These are phyloP conservation scores for Fusarium denticulatum DNA, from an alignment of 2,329 filamentous ascomycete species.

Conservation along the genomic window DNA sequence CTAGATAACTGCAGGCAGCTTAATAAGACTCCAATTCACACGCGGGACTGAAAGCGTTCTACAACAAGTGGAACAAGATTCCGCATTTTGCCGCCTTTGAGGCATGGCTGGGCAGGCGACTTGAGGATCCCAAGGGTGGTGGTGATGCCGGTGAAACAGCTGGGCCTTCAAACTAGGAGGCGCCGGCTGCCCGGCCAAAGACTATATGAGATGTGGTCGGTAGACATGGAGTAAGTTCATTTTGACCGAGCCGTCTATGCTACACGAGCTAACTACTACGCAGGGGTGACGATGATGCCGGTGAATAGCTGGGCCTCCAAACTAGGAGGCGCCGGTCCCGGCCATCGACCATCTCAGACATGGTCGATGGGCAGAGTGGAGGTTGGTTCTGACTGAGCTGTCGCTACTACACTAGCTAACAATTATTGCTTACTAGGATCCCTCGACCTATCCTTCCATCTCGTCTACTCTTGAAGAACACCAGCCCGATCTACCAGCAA, in stretches of 20 bases:
- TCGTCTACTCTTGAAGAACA: conserved; percentile 41
- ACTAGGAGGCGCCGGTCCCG: neutral
- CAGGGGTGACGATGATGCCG: neutral
- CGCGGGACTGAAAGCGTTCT: conserved; percentile 53
- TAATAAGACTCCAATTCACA: no score
- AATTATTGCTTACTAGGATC: conserved; percentile 19
- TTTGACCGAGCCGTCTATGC: neutral
- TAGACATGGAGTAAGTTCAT: neutral
- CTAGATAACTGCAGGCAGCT: no score
- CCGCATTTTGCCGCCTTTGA: conserved; percentile 58
- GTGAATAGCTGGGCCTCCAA: neutral
- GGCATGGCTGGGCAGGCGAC: conserved; percentile 53
- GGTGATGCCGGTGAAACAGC: neutral
- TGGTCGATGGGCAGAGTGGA: no score
- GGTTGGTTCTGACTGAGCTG: neutral
- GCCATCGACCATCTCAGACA: no score
- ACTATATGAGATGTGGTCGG: neutral
- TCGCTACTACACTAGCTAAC: neutral
- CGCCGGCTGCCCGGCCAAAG: neutral
- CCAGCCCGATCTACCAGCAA: no score
- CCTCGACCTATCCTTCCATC: conserved; percentile 43
- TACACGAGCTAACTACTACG: neutral
- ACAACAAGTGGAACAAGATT: conserved; percentile 50
- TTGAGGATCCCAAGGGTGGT: conserved; percentile 7
- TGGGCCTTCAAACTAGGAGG: neutral